These are phyloP conservation scores for Biscutella auriculata DNA, from an alignment of 441 rosid species.

Conservation along the genomic window DNA sequence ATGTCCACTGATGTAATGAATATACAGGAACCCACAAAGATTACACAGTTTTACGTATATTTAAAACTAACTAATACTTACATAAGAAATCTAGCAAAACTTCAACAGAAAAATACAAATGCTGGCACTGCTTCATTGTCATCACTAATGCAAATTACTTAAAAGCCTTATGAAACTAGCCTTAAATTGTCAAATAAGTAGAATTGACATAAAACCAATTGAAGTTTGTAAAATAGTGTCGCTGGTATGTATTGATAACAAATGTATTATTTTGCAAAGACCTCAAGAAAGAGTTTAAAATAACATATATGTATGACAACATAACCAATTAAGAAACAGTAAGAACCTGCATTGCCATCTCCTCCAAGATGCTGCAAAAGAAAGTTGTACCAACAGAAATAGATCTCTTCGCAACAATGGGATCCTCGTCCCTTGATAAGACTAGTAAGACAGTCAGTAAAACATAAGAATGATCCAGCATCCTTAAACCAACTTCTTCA, in stretches of 20 bases:
- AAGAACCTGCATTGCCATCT: slow-evolving; percentile 79
- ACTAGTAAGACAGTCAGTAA: slow-evolving; percentile 53
- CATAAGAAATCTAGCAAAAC: neutral
- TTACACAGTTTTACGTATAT: neutral
- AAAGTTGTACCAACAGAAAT: slow-evolving; percentile 58
- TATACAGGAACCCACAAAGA: slow-evolving; percentile 1
- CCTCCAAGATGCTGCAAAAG: slow-evolving; percentile 59
- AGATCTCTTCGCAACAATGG: slow-evolving; percentile 52
- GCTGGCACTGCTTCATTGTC: neutral
- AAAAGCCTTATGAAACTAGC: neutral
- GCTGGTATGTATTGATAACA: neutral
- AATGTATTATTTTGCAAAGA: neutral
- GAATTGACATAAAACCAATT: neutral
- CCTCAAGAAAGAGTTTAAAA: neutral
- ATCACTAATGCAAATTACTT: neutral
- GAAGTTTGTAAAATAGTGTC: neutral
- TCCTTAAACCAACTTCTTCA: slow-evolving; percentile 66
- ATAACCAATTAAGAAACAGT: slow-evolving; percentile 13
- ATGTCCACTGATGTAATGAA: neutral
- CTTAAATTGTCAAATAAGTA: neutral
- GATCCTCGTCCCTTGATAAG: slow-evolving; percentile 53
- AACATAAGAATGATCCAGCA: slow-evolving; percentile 47
- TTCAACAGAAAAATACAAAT: neutral
- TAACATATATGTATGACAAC: neutral
- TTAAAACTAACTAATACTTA: neutral